Evolutionary conservation across 2,329 filamentous ascomycete genomes (phyloP).

Genomic region (Exophiala spinifera): DNA sequence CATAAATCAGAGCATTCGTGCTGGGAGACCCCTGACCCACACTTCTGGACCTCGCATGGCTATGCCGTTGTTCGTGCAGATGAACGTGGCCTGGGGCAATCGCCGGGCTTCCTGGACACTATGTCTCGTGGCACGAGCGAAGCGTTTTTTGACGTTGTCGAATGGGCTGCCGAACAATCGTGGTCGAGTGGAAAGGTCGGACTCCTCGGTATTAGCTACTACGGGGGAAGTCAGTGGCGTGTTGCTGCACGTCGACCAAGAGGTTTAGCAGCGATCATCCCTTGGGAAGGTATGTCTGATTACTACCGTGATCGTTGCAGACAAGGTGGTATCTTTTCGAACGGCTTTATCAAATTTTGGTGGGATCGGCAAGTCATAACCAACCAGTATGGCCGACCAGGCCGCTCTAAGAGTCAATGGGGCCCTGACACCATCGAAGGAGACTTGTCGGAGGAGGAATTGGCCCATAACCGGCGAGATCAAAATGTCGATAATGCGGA

Average conservation of each 20-base stretch:
- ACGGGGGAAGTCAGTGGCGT: conserved; percentile 54
- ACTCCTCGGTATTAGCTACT: conserved; percentile 52
- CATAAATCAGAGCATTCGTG: conserved; percentile 55
- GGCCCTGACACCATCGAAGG: conserved; percentile 47
- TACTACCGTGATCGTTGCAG: conserved; percentile 58
- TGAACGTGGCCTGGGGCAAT: conserved; percentile 52
- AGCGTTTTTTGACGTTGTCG: conserved; percentile 51
- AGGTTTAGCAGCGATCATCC: conserved; percentile 51
- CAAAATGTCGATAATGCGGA: conserved; percentile 46
- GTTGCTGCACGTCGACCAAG: conserved; percentile 53
- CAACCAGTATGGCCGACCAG: conserved; percentile 65
- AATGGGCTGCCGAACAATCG: conserved; percentile 51
- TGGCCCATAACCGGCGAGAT: conserved; percentile 39
- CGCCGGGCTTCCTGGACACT: conserved; percentile 51
- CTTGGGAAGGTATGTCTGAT: conserved; percentile 57
- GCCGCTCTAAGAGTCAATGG: conserved; percentile 50
- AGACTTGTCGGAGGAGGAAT: conserved; percentile 36
- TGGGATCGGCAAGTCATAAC: conserved; percentile 60
- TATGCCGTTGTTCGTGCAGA: conserved; percentile 57
- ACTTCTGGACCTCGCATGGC: conserved; percentile 54
- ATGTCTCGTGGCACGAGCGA: conserved; percentile 54
- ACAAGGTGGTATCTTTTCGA: conserved; percentile 54
- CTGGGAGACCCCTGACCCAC: conserved; percentile 60
- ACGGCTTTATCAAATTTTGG: conserved; percentile 30
- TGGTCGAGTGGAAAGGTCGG: conserved; percentile 54